A percentile compares a stretch with the other conserved stretches of the same genome.
phyloP scores from a whole-genome alignment of 1,284 basidiomycete species.

The Microbotryomycetes sp. region DNA sequence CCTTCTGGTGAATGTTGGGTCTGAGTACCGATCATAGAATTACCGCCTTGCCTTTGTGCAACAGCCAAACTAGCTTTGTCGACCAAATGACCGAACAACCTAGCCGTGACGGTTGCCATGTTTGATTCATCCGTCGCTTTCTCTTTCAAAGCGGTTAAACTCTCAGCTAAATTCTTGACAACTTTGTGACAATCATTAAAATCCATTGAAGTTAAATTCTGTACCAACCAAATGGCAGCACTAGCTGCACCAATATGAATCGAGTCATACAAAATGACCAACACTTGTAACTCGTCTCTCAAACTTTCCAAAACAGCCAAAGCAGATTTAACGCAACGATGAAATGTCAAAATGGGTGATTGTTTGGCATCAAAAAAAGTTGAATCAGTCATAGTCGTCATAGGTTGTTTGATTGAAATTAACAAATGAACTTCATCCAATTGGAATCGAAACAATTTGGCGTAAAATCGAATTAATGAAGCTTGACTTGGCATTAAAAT shows the following conservation, averaged over 20 bases:
- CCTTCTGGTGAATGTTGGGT: no score
- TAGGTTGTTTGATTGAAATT: conserved; percentile 4
- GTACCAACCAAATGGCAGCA: neutral
- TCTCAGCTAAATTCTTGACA: neutral
- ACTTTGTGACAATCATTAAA: neutral
- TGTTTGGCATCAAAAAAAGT: neutral
- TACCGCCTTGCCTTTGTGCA: neutral
- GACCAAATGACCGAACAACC: neutral
- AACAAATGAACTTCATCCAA: conserved; percentile 14
- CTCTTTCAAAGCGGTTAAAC: neutral
- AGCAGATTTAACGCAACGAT: neutral
- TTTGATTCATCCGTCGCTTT: neutral
- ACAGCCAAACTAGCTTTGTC: neutral
- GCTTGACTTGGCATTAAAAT: neutral
- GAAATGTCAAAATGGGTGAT: conserved; percentile 4
- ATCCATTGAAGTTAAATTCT: neutral
- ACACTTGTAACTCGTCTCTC: neutral
- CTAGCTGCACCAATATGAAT: neutral
- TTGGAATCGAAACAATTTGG: conserved; percentile 11
- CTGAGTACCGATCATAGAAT: no score
- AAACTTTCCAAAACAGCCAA: conserved; percentile 3
- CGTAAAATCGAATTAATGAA: neutral
- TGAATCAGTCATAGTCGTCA: neutral
- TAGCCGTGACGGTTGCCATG: neutral
- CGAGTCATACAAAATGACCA: neutral